Conservation (phyloP, 2,329 filamentous ascomycete genomes). For the Reticulascus tulasneorum region DNA sequence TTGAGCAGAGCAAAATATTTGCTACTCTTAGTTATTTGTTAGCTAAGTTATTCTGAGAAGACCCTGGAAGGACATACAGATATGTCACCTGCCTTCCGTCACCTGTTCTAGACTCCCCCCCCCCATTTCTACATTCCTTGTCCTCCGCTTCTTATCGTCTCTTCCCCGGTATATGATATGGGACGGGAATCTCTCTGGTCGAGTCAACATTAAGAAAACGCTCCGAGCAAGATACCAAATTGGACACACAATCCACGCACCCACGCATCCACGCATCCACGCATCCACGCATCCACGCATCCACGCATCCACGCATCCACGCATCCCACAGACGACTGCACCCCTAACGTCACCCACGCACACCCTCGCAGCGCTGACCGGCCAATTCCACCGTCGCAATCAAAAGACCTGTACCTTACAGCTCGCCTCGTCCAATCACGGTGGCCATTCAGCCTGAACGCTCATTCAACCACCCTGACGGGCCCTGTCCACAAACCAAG, state of each 20-base stretch:
- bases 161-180: no score
- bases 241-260: not conserved
- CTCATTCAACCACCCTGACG: constrained; percentile 12
- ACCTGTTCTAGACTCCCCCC: no score
- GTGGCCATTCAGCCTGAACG: constrained; percentile 13
- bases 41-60: no score
- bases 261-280: not conserved
- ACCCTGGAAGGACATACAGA: no score
- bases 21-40: no score
- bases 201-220: no score
- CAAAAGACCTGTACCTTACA: not conserved
- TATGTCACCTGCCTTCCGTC: no score
- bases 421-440: constrained; percentile 10
- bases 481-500: constrained; percentile 8
- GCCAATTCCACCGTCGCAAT: not conserved
- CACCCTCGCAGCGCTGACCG: constrained; percentile 1
- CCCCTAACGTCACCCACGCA: constrained; percentile 9
- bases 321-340: not conserved
- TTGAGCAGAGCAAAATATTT: no score
- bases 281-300: constrained; percentile 2
- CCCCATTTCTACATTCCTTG: no score
- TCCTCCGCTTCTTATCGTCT: no score
- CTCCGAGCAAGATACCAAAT: no score
- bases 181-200: no score
- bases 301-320: constrained; percentile 8